Percentiles rank a stretch among this genome's conserved stretches.
These are phyloP conservation scores for Sindora glabra DNA, from an alignment of 306 rosid genomes.

Conservation along the genomic window DNA sequence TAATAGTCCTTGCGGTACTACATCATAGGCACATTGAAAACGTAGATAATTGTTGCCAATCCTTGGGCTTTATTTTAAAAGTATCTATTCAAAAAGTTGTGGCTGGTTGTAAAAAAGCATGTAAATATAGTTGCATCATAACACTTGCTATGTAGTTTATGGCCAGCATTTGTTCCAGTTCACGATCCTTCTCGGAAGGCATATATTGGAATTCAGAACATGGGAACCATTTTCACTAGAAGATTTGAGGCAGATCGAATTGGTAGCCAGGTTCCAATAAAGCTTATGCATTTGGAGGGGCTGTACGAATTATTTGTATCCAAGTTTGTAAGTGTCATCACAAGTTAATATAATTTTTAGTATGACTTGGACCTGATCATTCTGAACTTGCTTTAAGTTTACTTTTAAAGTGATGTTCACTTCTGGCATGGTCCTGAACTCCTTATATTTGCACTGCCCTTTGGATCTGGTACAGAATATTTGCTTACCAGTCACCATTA, in stretches of 20 bases:
- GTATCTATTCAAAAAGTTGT: too few relatives aligned
- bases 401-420: conserved; percentile 9
- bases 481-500: neutral
- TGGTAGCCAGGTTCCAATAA: conserved; percentile 84
- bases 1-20: too few relatives aligned
- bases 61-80: too few relatives aligned
- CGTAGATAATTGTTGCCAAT: too few relatives aligned
- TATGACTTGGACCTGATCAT: conserved; percentile 2
- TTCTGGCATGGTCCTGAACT: conserved; percentile 13
- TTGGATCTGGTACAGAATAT: conserved; percentile 9
- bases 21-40: too few relatives aligned
- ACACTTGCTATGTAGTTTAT: conserved; percentile 52
- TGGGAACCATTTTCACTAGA: conserved; percentile 96
- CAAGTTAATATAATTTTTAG: conserved; percentile 3
- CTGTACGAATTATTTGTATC: conserved; percentile 81
- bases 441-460: conserved; percentile 5
- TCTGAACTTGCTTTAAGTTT: conserved; percentile 1
- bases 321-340: conserved; percentile 71
- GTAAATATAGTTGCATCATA: too few relatives aligned
- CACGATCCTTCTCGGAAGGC: conserved; percentile 91
- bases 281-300: conserved; percentile 96
- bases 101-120: too few relatives aligned
- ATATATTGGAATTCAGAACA: conserved; percentile 91
- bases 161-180: conserved; percentile 98
- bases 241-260: conserved; percentile 89